Percentiles rank a stretch among this genome's conserved stretches.
phyloP scores from a whole-genome alignment of 352 stramenopile genomes.

The Globisporangium polare region DNA sequence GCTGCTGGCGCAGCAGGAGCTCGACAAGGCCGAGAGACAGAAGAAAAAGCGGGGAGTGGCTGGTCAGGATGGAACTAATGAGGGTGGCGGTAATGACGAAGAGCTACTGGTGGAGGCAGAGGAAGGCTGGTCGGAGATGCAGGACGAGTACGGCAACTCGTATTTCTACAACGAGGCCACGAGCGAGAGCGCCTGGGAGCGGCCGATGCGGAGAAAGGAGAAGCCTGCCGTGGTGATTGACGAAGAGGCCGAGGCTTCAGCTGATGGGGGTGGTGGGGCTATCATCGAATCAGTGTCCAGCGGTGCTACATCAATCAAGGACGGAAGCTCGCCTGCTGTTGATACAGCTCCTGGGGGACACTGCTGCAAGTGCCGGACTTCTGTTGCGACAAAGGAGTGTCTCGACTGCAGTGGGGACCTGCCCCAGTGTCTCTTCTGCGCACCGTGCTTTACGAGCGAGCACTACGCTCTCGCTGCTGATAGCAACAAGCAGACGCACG shows the following conservation, averaged over 20 bases:
- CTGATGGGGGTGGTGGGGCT: neutral
- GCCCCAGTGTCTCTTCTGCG: conserved; percentile 32
- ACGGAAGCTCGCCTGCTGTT: conserved; percentile 7
- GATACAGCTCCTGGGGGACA: conserved; percentile 19
- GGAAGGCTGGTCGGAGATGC: conserved; percentile 26
- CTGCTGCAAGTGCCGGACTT: conserved; percentile 36
- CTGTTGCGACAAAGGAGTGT: conserved; percentile 44
- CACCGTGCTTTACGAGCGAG: conserved; percentile 49
- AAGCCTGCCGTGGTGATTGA: neutral
- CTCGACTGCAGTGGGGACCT: conserved; percentile 38
- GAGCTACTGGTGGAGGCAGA: neutral
- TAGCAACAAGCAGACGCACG: conserved; percentile 30
- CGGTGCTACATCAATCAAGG: neutral
- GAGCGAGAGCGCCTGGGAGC: conserved; percentile 49
- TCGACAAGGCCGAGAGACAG: conserved; percentile 15
- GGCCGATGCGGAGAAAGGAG: neutral
- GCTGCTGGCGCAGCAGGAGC: conserved; percentile 29
- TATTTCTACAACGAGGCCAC: conserved; percentile 68
- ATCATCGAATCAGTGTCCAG: neutral
- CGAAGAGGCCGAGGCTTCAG: neutral
- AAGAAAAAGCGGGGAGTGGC: conserved; percentile 4
- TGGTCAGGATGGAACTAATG: neutral
- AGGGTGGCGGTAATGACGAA: no score
- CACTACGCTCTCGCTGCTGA: conserved; percentile 17
- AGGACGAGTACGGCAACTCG: conserved; percentile 43